These are phyloP conservation scores for Globisporangium megalacanthum DNA, from an alignment of 352 stramenopile species.

Conservation along the genomic window DNA sequence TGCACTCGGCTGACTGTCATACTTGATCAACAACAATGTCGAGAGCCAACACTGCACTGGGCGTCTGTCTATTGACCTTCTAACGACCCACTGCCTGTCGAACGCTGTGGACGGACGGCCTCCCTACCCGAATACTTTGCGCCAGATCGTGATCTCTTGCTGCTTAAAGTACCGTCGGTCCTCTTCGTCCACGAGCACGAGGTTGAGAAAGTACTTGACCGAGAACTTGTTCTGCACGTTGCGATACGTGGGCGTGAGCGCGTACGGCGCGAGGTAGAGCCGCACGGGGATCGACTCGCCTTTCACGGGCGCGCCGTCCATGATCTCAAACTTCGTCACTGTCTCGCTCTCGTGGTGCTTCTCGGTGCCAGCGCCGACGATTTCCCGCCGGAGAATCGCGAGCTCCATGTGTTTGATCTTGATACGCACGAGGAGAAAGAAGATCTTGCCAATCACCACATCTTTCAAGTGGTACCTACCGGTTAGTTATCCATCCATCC, in stretches of 20 bases:
- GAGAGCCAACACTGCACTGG: too few species aligned
- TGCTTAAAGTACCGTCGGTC: conserved; percentile 99
- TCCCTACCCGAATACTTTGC: conserved; percentile 43
- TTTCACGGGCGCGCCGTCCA: conserved; percentile 97
- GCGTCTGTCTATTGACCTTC: too few species aligned
- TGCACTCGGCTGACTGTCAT: too few species aligned
- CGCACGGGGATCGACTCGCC: conserved; percentile 96
- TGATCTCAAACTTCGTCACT: conserved; percentile 98
- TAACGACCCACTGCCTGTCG: too few species aligned
- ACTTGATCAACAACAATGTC: too few species aligned
- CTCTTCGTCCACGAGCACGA: conserved; percentile 98
- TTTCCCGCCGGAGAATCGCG: conserved; percentile 94
- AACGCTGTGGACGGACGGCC: not conserved
- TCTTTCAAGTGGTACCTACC: conserved; percentile 90
- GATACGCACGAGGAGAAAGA: conserved; percentile 97
- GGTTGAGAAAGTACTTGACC: conserved; percentile 97
- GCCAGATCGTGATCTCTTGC: conserved; percentile 97
- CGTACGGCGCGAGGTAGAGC: conserved; percentile 90
- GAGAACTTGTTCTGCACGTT: conserved; percentile 91
- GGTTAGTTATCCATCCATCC: too few species aligned
- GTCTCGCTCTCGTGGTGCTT: conserved; percentile 95
- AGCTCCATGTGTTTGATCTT: conserved; percentile 99
- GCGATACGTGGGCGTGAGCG: conserved; percentile 88
- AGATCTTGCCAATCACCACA: conserved; percentile 96
- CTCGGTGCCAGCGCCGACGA: conserved; percentile 71